phyloP scores from a whole-genome alignment of 371 early-diverging fungal species.

The Amoeboaphelidium protococcarum region DNA sequence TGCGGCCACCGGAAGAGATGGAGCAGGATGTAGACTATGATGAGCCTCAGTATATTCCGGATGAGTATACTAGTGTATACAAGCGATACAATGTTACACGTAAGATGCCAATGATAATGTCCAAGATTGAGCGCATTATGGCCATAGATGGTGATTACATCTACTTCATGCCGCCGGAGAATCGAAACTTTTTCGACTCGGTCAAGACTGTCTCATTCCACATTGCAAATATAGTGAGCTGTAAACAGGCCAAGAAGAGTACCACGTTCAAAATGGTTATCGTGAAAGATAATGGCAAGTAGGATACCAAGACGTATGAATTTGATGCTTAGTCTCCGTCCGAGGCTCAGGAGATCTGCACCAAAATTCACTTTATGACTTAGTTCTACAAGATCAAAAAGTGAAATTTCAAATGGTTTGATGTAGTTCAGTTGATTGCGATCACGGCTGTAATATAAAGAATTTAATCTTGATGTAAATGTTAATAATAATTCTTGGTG shows the following conservation, averaged over 20 bases:
- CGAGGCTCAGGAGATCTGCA: conserved; percentile 16
- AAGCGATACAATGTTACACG: conserved; percentile 33
- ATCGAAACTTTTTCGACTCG: conserved; percentile 45
- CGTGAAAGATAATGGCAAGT: background rate
- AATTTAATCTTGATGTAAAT: too few relatives aligned
- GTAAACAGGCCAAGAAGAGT: conserved; percentile 46
- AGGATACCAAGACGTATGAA: conserved; percentile 27
- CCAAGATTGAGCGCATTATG: conserved; percentile 49
- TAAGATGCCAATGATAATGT: conserved; percentile 48
- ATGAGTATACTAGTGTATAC: conserved; percentile 17
- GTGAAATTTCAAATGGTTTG: too few relatives aligned
- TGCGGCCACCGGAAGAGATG: conserved; percentile 18
- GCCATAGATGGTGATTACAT: conserved; percentile 83
- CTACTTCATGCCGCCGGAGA: conserved; percentile 60
- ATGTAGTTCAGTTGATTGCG: too few relatives aligned
- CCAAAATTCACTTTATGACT: background rate
- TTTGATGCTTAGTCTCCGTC: conserved; percentile 39
- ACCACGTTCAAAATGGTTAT: conserved; percentile 44
- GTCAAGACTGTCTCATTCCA: conserved; percentile 58
- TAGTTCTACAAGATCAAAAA: background rate
- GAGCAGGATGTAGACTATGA: conserved; percentile 5
- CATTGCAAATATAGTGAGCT: conserved; percentile 38
- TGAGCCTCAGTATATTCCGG: conserved; percentile 5
- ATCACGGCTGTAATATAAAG: too few relatives aligned
- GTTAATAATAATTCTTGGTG: too few relatives aligned